Evolutionary conservation across 2,329 filamentous ascomycete species (phyloP), one percentile per base, ranked within the genome.

Genomic region (Phyllosticta citrichinensis): DNA sequence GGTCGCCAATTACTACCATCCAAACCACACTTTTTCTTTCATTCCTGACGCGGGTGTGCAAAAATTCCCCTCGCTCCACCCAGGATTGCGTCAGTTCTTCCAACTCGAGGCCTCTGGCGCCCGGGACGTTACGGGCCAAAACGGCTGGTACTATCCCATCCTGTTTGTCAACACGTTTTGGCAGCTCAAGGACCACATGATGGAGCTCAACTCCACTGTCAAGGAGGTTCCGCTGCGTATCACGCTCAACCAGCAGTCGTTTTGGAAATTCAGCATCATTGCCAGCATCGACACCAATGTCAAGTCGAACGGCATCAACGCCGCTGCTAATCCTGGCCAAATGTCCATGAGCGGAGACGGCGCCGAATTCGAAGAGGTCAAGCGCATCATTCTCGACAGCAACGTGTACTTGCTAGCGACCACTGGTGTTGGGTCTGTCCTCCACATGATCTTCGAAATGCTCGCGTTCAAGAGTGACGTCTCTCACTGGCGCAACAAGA

Each of bases 401-500:
- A 97, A 97, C 75, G 87, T 90, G 40, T 96, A 91, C 71, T 85
- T 99, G 30, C 84, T 99, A 50, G 87, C 82, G 25, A 87, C 95
- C 33, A 99, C 94, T 0, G 85, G 85, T 25, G 74, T 95, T 9
- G 94, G 96, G 67, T 92, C 86, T 65, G 82, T 99, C 62, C 81
- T 94, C 50, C 94, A 99, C 77, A 91, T 96, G 82, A 80, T 99
- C 67, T 93, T 99, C 65, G 94, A 99, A 76, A 92, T 89, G 70
- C 83, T 99, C 35, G 94, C 94, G 1, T 99, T 99, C 79, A 96
- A 96, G 70, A 96, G 88, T 71, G 94, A 99, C 72, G 96, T 99
- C 72, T 81, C 91, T 56, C 94, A 99, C 76, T 99, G 94, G 85
- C 90, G 92, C 72, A 97, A 97, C 80, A 99, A 99, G 87, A 99